A percentile compares a stretch with the other conserved stretches of the same genome.
Evolutionary conservation across 2,329 filamentous ascomycete genomes (phyloP).

Genomic region (Scedosporium dehoogii): DNA sequence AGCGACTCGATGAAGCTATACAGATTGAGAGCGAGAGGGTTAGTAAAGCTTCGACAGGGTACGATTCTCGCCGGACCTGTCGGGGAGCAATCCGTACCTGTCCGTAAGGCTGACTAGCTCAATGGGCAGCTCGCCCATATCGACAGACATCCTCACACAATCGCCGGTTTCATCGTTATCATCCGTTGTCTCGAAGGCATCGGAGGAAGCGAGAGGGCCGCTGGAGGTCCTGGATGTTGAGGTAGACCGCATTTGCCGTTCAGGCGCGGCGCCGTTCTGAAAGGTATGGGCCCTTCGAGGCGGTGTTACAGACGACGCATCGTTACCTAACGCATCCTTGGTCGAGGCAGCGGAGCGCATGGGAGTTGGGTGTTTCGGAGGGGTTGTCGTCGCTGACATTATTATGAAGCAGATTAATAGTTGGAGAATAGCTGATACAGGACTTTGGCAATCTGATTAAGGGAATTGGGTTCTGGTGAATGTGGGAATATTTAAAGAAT

Average conservation of each 20-base stretch:
- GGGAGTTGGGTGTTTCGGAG: not conserved
- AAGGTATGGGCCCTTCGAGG: conserved; percentile 1
- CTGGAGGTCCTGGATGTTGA: not conserved
- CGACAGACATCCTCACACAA: conserved; percentile 46
- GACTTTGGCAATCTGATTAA: not conserved
- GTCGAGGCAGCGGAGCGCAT: not conserved
- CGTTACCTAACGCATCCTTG: not conserved
- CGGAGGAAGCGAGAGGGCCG: not conserved
- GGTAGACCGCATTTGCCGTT: not conserved
- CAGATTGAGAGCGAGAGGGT: conserved; percentile 9
- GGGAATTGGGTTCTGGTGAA: not conserved
- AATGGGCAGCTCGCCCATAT: conserved; percentile 84
- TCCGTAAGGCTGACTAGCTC: conserved; percentile 87
- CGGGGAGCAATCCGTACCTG: conserved; percentile 42
- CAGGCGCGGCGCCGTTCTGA: not conserved
- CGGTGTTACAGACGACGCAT: not conserved
- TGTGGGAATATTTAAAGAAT: not conserved
- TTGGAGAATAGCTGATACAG: not conserved
- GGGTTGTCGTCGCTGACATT: not conserved
- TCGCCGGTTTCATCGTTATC: conserved; percentile 35
- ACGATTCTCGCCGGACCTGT: not conserved
- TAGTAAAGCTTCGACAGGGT: conserved; percentile 9
- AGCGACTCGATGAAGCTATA: conserved; percentile 81
- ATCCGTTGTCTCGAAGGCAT: conserved; percentile 13
- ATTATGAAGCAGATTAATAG: not conserved